Base-by-base conservation (phyloP, 805 yeast genomes). In the Torulaspora microellipsoides region DNA sequence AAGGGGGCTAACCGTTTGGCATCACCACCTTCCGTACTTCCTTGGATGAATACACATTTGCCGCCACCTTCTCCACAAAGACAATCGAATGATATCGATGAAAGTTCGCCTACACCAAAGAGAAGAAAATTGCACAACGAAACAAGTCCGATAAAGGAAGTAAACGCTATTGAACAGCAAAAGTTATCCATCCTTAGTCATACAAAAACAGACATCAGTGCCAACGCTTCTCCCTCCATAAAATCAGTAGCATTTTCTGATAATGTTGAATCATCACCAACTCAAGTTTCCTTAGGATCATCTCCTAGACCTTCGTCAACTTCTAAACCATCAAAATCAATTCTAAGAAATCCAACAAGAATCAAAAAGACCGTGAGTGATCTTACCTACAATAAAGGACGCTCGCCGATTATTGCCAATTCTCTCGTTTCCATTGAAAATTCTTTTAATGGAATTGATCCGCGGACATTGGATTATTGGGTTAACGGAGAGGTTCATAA, bases 171-270 rank as follows among this genome's bases (percentile, higher is more conserved):
- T 15, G 27, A 31, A 9, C 28, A 8, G 5, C 32, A 31, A 14
- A 23, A 31, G 13, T 31, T 15, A 2, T 13, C 34, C 5, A 15
- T 40, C 15, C 12, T 13, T 3, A 8, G 20, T 12, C 11, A 13
- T 15, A 8, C 27, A 8, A n/a, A 11, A 7, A 30, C 31, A n/a
- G 34, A 23, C 1, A 31, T n/a, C 23, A 15, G n/a, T 27, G 13
- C 35, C 9, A 31, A 25, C 23, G 33, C 35, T 8, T 60, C 65
- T 4, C 64, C 65, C 6, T 42, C 47, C 11, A 43, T 43, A 27
- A 62, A 62, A 43, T 36, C 54, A 1, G 66, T 62, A 4, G 58
- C 63, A 5, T 62, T 62, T 48, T 60, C 65, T 8, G 64, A 62
- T 47, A 46, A 48, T 36, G 32, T 62, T 6, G 62, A 56, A 31